Conservation (phyloP, 345 rosid genomes). For the Melastoma malabathricum region DNA sequence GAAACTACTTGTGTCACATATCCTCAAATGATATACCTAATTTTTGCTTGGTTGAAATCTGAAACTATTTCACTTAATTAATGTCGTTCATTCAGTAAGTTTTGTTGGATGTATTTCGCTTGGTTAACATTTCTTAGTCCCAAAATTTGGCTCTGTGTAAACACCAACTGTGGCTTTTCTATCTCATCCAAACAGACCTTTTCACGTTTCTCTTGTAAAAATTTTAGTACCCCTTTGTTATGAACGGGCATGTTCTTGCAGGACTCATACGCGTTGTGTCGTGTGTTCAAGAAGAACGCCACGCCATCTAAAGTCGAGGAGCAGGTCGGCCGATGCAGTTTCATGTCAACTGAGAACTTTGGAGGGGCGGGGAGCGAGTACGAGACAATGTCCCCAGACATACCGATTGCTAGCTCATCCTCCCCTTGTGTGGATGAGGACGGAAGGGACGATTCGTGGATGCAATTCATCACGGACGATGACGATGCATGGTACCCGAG, state of each 20-base stretch:
- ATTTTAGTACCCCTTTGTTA: not conserved
- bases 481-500: slow-evolving; percentile 15
- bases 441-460: slow-evolving; percentile 93
- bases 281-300: slow-evolving; percentile 91
- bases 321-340: slow-evolving; percentile 38
- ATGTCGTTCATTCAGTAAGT: too few species aligned
- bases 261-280: slow-evolving; percentile 87
- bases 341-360: slow-evolving; percentile 31
- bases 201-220: not conserved
- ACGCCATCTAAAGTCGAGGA: slow-evolving; percentile 60
- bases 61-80: not conserved
- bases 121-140: too few species aligned
- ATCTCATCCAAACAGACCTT: not conserved
- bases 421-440: slow-evolving; percentile 46
- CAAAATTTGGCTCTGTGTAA: not conserved
- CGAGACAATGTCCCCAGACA: slow-evolving; percentile 70
- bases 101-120: too few species aligned
- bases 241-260: slow-evolving; percentile 9
- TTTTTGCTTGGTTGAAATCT: too few species aligned
- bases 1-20: too few species aligned
- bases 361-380: slow-evolving; percentile 14
- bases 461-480: slow-evolving; percentile 92
- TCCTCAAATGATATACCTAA: too few species aligned
- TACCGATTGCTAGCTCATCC: slow-evolving; percentile 23
- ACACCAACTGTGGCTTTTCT: not conserved